A percentile compares a stretch with the other conserved stretches of the same genome.
Evolutionary conservation across 192 early-diverging fungal genomes (phyloP).

Genomic region (Tieghemiomyces parasiticus): DNA sequence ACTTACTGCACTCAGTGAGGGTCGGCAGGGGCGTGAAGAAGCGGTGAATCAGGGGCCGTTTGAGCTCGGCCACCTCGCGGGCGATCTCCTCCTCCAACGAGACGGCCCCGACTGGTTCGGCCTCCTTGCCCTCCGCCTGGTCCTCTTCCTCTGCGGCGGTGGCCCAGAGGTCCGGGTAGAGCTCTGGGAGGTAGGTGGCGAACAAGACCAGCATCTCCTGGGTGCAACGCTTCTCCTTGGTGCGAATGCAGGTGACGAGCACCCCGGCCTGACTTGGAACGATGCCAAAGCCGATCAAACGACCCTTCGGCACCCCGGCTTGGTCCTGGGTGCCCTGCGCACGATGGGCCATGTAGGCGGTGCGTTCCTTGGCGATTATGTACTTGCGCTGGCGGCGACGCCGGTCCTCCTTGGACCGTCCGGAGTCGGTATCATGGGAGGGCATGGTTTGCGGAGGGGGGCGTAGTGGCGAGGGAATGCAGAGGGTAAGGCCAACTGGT

Average conservation of each 20-base stretch:
- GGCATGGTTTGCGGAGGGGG: no score
- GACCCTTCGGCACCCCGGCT: background rate
- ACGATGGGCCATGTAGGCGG: background rate
- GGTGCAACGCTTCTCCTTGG: slow-evolving; percentile 4
- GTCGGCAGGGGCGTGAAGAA: background rate
- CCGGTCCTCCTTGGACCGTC: background rate
- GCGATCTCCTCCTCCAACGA: slow-evolving; percentile 2
- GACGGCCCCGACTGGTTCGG: background rate
- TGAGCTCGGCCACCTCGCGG: slow-evolving; percentile 1
- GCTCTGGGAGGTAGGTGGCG: background rate
- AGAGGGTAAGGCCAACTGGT: no score
- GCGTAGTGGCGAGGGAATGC: no score
- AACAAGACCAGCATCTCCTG: slow-evolving; percentile 2
- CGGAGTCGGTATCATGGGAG: no score
- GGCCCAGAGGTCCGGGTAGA: background rate
- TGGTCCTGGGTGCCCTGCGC: no score
- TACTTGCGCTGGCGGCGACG: slow-evolving; percentile 5
- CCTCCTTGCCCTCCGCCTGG: background rate
- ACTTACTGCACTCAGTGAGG: slow-evolving; percentile 4
- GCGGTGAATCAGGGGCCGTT: background rate
- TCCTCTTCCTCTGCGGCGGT: background rate
- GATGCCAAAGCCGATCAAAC: background rate
- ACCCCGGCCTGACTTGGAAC: background rate
- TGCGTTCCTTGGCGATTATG: slow-evolving; percentile 1
- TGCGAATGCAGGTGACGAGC: slow-evolving; percentile 5